Conservation (phyloP, 352 stramenopile genomes). For the Pythium dissimile region DNA sequence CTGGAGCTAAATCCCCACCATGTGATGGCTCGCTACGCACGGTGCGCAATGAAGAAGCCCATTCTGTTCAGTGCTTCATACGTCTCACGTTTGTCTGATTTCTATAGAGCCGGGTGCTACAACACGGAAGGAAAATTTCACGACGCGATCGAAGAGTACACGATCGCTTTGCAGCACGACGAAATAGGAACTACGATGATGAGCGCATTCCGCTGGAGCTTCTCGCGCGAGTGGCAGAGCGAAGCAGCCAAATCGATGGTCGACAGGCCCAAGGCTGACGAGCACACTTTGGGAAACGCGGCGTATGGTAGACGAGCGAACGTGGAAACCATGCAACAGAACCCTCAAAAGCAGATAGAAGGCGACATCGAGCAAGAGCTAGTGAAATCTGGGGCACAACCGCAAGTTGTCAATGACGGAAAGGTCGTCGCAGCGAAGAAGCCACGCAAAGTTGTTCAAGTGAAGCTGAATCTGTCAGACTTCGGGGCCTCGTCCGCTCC, state of each 20-base stretch:
- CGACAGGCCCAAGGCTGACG: too few species aligned
- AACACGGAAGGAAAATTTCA: conserved; percentile 69
- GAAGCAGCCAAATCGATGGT: too few species aligned
- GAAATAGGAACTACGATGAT: conserved; percentile 39
- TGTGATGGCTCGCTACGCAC: conserved; percentile 73
- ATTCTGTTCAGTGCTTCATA: too few species aligned
- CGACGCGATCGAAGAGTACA: conserved; percentile 75
- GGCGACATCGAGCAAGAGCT: background rate
- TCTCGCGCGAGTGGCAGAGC: too few species aligned
- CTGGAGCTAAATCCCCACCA: conserved; percentile 68
- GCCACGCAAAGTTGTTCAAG: conserved; percentile 38
- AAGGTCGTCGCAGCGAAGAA: background rate
- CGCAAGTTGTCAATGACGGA: background rate
- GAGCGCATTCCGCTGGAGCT: background rate
- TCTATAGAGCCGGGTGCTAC: conserved; percentile 47
- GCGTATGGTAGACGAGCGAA: conserved; percentile 21
- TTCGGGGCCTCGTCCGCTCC: background rate
- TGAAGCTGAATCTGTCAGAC: conserved; percentile 34
- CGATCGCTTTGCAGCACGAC: conserved; percentile 63
- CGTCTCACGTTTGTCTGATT: background rate
- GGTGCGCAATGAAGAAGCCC: too few species aligned
- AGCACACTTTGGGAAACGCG: too few species aligned
- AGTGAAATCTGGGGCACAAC: background rate
- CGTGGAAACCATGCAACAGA: conserved; percentile 7
- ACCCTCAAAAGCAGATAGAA: background rate